Evolutionary conservation across 352 stramenopile species (phyloP).

Genomic region (Pythium utonaiense): DNA sequence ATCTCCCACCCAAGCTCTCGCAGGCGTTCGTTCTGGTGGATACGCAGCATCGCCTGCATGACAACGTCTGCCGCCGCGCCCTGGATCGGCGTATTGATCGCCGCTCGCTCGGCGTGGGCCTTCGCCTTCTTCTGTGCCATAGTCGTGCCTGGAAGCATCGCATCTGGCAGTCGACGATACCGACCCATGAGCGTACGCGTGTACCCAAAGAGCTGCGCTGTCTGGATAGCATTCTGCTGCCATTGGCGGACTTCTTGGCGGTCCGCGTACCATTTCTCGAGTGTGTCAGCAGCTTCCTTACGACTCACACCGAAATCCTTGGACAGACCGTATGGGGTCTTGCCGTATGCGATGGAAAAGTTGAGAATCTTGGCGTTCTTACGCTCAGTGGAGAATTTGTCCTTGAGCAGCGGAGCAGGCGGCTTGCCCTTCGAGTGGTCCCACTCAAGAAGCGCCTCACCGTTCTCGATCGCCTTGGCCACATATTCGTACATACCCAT

Average conservation of each 20-base stretch:
- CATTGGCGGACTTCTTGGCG: constrained; percentile 89
- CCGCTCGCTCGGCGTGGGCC: constrained; percentile 91
- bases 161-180: constrained; percentile 95
- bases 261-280: constrained; percentile 97
- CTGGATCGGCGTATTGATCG: constrained; percentile 99
- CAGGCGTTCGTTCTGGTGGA: constrained; percentile 92
- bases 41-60: constrained; percentile 99
- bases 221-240: constrained; percentile 93
- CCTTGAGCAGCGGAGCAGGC: constrained; percentile 96
- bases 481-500: constrained; percentile 99
- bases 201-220: constrained; percentile 76
- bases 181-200: constrained; percentile 97
- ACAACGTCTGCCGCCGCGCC: constrained; percentile 98
- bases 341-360: constrained; percentile 99
- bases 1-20: constrained; percentile 96
- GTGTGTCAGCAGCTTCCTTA: constrained; percentile 73
- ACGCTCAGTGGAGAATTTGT: constrained; percentile 96
- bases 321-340: constrained; percentile 96
- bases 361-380: constrained; percentile 99
- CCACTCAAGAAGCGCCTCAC: constrained; percentile 98
- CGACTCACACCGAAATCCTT: constrained; percentile 85
- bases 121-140: constrained; percentile 67
- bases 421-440: constrained; percentile 90
- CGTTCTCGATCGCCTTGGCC: constrained; percentile 91
- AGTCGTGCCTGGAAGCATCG: constrained; percentile 65